These are phyloP conservation scores for Zymoseptoria brevis DNA, from an alignment of 2,329 filamentous ascomycete genomes.

Conservation along the genomic window DNA sequence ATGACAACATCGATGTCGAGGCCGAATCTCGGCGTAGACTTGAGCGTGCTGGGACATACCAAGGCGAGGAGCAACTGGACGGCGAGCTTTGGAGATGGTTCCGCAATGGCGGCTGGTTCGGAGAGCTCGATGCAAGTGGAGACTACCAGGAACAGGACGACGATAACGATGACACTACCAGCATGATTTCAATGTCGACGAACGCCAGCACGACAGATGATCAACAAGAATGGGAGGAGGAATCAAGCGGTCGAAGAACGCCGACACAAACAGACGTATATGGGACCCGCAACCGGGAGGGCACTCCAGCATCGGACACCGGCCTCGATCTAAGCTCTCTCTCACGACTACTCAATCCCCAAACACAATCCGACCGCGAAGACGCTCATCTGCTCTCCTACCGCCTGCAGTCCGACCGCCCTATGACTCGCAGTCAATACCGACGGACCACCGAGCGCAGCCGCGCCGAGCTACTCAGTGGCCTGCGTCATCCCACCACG, in stretches of 20 bases:
- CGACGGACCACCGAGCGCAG: constrained; percentile 59
- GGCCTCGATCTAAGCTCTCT: constrained; percentile 39
- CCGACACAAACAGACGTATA: constrained; percentile 62
- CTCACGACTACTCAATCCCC: constrained; percentile 73
- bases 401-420: constrained; percentile 61
- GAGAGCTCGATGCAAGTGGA: constrained; percentile 69
- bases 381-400: constrained; percentile 75
- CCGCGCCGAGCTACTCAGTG: constrained; percentile 57
- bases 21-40: constrained; percentile 62
- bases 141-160: constrained; percentile 59
- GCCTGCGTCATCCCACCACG: constrained; percentile 29
- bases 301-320: constrained; percentile 49
- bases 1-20: constrained; percentile 71
- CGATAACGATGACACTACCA: constrained; percentile 68
- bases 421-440: constrained; percentile 77
- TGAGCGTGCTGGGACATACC: constrained; percentile 33
- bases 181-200: constrained; percentile 61
- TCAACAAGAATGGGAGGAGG: constrained; percentile 35
- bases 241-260: constrained; percentile 54
- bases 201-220: constrained; percentile 36
- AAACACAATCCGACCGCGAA: constrained; percentile 65
- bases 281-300: constrained; percentile 30
- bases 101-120: constrained; percentile 77
- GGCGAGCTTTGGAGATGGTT: constrained; percentile 75
- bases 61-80: constrained; percentile 61